Conservation (phyloP, 345 rosid genomes). For the Corymbia maculata region DNA sequence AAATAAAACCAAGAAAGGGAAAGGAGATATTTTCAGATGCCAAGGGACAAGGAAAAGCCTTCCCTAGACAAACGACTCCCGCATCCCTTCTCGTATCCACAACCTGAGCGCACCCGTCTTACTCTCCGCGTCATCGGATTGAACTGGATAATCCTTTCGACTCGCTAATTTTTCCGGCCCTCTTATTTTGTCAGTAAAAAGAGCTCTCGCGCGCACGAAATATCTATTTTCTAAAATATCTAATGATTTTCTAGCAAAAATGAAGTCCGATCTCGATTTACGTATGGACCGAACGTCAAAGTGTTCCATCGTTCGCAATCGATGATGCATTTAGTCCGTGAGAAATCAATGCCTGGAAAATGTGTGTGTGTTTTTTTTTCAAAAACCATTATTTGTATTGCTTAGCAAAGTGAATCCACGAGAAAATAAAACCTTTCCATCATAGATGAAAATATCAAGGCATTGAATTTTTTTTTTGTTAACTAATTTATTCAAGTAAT, state of each 20-base stretch:
- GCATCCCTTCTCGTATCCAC: not conserved
- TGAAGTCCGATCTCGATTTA: accelerated
- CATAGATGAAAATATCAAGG: accelerated
- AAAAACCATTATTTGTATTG: not conserved
- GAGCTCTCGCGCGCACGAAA: not conserved
- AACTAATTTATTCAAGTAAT: not conserved
- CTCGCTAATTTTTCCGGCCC: not conserved
- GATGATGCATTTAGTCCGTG: accelerated
- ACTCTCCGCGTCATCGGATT: not conserved
- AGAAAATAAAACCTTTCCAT: no score
- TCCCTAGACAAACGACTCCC: not conserved
- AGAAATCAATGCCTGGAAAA: not conserved
- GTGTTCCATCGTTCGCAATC: accelerated
- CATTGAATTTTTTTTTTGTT: accelerated
- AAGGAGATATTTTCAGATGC: not conserved
- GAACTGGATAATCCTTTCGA: not conserved
- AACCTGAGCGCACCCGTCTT: not conserved
- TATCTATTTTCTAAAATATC: not conserved
- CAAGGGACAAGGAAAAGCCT: not conserved
- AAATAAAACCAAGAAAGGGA: not conserved
- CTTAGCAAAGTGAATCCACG: accelerated
- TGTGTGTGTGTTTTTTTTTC: accelerated
- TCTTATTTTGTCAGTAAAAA: not conserved
- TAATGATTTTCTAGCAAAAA: not conserved
- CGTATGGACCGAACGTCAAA: accelerated